phyloP scores from a whole-genome alignment of 768 basidiomycete species.

The Cystobasidium tubakii region DNA sequence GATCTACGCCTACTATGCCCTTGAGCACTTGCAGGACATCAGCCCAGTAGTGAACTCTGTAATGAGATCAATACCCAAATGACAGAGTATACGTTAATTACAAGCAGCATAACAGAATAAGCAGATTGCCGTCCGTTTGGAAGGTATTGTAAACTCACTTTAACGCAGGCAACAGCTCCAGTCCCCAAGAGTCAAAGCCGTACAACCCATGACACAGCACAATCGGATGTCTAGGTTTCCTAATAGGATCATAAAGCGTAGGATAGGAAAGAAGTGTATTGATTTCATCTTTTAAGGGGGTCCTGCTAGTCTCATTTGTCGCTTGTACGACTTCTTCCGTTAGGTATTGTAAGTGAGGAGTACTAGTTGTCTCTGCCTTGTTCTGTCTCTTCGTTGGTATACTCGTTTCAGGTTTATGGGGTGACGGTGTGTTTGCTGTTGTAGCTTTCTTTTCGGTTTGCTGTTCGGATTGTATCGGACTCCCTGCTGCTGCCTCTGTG shows the following conservation, averaged over 20 bases:
- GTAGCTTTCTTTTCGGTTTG: not conserved
- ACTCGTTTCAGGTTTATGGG: not conserved
- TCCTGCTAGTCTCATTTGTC: not conserved
- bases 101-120: no score
- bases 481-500: not conserved
- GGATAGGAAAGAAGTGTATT: conserved; percentile 63
- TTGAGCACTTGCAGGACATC: conserved; percentile 74
- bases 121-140: no score
- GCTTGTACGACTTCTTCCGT: conserved; percentile 24
- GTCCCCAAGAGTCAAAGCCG: conserved; percentile 67
- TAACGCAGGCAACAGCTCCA: conserved; percentile 47
- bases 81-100: no score
- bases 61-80: conserved; percentile 21
- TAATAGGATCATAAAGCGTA: conserved; percentile 67
- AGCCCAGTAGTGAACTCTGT: conserved; percentile 79
- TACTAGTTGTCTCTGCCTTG: not conserved
- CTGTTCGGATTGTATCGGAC: no score
- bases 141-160: not conserved
- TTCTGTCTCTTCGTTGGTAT: not conserved
- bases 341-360: not conserved
- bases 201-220: conserved; percentile 81
- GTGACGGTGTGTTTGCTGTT: not conserved
- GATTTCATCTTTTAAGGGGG: not conserved
- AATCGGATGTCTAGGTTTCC: conserved; percentile 78
- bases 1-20: conserved; percentile 77